Evolutionary conservation across 1,284 basidiomycete genomes (phyloP).

Genomic region (Anthracocystis panici-leucophaei): DNA sequence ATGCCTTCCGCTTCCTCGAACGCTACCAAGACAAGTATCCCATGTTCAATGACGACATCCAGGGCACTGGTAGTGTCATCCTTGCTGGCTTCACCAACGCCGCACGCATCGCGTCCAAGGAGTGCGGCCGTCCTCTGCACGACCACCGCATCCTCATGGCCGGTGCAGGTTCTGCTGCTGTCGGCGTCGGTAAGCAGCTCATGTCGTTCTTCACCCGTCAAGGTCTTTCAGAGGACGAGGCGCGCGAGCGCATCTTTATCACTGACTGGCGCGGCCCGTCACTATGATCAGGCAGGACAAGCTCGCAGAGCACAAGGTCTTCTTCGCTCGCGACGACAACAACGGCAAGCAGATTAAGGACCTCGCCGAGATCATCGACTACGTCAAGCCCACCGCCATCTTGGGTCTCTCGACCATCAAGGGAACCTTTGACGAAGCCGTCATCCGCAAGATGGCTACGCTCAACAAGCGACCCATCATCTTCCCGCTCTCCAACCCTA

Average conservation of each 20-base stretch:
- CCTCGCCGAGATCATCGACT: conserved; percentile 83
- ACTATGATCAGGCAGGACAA: conserved; percentile 65
- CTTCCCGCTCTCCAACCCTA: conserved; percentile 96
- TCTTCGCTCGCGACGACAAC: conserved; percentile 67
- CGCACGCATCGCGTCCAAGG: conserved; percentile 80
- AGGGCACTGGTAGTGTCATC: conserved; percentile 77
- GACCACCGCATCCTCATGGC: conserved; percentile 91
- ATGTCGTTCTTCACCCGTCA: conserved; percentile 66
- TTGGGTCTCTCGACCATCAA: conserved; percentile 89
- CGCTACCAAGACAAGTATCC: conserved; percentile 66
- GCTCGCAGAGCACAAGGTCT: conserved; percentile 63
- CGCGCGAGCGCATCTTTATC: conserved; percentile 64
- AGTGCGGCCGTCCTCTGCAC: conserved; percentile 77
- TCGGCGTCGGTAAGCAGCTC: conserved; percentile 74
- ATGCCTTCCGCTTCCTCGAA: conserved; percentile 67
- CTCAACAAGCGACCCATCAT: conserved; percentile 89
- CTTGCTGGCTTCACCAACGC: conserved; percentile 91
- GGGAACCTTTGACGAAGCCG: conserved; percentile 82
- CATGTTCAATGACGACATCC: conserved; percentile 83
- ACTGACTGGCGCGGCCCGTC: conserved; percentile 68
- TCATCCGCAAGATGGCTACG: conserved; percentile 84
- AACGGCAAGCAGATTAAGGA: conserved; percentile 61
- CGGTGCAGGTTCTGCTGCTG: conserved; percentile 87
- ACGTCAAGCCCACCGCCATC: conserved; percentile 89
- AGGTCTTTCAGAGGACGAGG: conserved; percentile 64